Evolutionary conservation across 805 yeast species (phyloP), one percentile per base, ranked within the genome.

Genomic region (Nakazawaea molendinolei): DNA sequence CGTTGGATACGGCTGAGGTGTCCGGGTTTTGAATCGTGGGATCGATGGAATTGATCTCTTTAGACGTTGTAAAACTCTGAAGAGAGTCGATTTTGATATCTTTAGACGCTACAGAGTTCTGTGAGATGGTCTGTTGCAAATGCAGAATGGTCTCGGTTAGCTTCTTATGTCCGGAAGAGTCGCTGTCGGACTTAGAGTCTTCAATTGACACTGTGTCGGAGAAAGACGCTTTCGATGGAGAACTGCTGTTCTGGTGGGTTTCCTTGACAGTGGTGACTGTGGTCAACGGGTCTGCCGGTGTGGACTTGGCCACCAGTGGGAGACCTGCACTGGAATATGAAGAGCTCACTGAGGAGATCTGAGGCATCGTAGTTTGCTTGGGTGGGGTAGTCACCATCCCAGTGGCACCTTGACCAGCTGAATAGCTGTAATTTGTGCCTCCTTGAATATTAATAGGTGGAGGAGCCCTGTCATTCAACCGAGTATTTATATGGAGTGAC

Each of bases 241-340:
- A n/a, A n/a, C n/a, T n/a, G n/a, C n/a, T n/a, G n/a, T n/a, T n/a
- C n/a, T n/a, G n/a, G n/a, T n/a, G n/a, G n/a, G n/a, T n/a, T n/a
- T n/a, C n/a, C n/a, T n/a, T n/a, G n/a, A n/a, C n/a, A n/a, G n/a
- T n/a, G n/a, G n/a, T n/a, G n/a, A 50, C 63, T 0, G 78, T 73
- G 1, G 76, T 73, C 31, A 58, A 64, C 0, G 79, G 78, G 42
- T 63, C 56, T 1, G 76, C 76, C 0, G 78, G 78, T 1, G 63
- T 49, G 3, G 74, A 57, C 42, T 68, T 67, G 20, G 53, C 27
- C 18, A 15, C n/a, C 16, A 23, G 15, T 5, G 25, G 12, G 42
- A 38, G n/a, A 40, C 20, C 5, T 49, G 43, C 6, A 3, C 35
- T 27, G 10, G 50, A 44, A 5, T 28, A 35, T 5, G 53, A 44